phyloP scores from a whole-genome alignment of 306 rosid genomes.

The Macrotyloma uniflorum region DNA sequence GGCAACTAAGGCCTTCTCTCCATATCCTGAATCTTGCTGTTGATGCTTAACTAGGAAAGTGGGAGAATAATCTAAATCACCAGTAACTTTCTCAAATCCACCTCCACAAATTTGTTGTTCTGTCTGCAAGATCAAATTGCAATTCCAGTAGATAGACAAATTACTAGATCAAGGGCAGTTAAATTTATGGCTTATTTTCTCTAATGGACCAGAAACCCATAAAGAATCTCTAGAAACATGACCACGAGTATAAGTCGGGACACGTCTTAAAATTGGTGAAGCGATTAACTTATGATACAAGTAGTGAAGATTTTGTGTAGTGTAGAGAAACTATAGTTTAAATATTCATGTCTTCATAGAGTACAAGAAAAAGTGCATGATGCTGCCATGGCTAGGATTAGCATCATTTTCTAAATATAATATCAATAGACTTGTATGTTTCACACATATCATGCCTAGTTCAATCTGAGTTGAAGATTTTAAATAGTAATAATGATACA shows the following conservation, averaged over 20 bases:
- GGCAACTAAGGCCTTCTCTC: constrained; percentile 72
- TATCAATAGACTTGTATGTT: not conserved
- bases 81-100: constrained; percentile 50
- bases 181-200: not conserved
- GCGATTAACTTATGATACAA: not conserved
- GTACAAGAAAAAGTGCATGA: not conserved
- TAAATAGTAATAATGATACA: not conserved
- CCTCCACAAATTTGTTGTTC: constrained; percentile 47
- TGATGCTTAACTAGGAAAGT: constrained; percentile 55
- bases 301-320: not conserved
- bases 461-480: not conserved
- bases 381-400: not conserved
- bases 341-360: not conserved
- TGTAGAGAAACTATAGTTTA: not conserved
- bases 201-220: not conserved
- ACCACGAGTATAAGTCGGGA: not conserved
- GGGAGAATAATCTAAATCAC: constrained; percentile 56
- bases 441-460: not conserved
- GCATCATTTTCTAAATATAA: not conserved
- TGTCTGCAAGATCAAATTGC: constrained; percentile 49
- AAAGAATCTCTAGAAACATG: not conserved
- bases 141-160: not conserved
- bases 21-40: constrained; percentile 61
- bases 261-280: not conserved
- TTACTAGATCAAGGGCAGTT: not conserved